Conservation (phyloP, 768 basidiomycete genomes). For the Suillus brevipes region DNA sequence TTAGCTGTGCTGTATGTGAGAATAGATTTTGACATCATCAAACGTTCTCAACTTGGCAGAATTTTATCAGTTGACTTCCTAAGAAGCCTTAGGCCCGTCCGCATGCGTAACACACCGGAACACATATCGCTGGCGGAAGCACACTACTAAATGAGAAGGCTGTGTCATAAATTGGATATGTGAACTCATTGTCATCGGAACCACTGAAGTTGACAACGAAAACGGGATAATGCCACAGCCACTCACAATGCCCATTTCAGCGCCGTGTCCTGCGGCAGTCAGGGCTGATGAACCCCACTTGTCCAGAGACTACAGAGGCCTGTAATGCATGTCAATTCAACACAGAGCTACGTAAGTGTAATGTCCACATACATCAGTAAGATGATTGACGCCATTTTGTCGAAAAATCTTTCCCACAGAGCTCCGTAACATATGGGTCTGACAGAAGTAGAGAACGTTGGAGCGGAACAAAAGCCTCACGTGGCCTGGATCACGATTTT, state of each 20-base stretch:
- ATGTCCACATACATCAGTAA: background rate
- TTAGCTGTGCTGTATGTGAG: no score
- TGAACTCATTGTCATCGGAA: background rate
- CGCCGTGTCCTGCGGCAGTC: background rate
- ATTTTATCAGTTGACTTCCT: no score
- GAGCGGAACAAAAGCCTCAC: background rate
- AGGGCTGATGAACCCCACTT: background rate
- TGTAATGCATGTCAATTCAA: background rate
- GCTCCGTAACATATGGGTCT: no score
- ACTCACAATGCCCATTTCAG: no score
- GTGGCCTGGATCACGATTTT: background rate
- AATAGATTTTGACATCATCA: background rate
- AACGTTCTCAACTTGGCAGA: background rate
- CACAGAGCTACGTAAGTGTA: background rate
- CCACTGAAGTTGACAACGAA: background rate
- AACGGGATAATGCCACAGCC: background rate
- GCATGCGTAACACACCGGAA: no score
- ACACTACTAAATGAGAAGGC: no score
- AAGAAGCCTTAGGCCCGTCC: no score
- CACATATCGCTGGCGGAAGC: no score
- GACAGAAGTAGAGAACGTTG: background rate
- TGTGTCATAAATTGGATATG: no score
- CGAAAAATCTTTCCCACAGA: no score
- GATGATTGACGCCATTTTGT: background rate
- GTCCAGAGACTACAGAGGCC: background rate